Evolutionary conservation across 2,329 filamentous ascomycete genomes (phyloP).

Genomic region (Exserohilum rostratum): DNA sequence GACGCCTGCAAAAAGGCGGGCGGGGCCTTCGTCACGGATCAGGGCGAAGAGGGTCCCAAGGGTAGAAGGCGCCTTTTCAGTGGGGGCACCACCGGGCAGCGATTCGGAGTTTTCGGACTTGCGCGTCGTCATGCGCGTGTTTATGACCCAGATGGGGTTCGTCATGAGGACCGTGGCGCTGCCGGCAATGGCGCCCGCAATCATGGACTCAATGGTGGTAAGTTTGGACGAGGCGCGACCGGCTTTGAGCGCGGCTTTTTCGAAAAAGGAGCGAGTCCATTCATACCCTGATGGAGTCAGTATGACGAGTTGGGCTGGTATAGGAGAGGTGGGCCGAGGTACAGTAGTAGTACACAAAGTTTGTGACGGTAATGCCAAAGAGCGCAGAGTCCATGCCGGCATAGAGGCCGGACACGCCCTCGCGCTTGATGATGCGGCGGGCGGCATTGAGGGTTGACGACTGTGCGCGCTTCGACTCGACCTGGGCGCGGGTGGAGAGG

Average conservation of each 20-base stretch:
- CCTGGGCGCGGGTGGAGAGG: slow-evolving; percentile 94
- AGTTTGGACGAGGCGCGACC: slow-evolving; percentile 80
- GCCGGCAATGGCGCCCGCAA: slow-evolving; percentile 90
- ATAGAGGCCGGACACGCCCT: slow-evolving; percentile 88
- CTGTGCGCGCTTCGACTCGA: slow-evolving; percentile 92
- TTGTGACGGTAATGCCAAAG: slow-evolving; percentile 97
- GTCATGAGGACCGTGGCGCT: slow-evolving; percentile 94
- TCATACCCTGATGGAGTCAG: slow-evolving; percentile 73
- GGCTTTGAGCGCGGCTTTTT: slow-evolving; percentile 72
- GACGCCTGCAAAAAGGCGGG: slow-evolving; percentile 88
- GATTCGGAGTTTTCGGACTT: slow-evolving; percentile 61
- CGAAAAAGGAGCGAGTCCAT: slow-evolving; percentile 89
- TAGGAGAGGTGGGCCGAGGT: slow-evolving; percentile 12
- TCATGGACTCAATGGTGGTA: slow-evolving; percentile 91
- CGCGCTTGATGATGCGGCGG: slow-evolving; percentile 84
- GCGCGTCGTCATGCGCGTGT: slow-evolving; percentile 95
- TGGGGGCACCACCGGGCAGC: slow-evolving; percentile 53
- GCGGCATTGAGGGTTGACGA: slow-evolving; percentile 84
- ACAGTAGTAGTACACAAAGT: slow-evolving; percentile 99
- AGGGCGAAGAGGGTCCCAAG: slow-evolving; percentile 81
- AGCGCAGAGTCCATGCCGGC: slow-evolving; percentile 91
- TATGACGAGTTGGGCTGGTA: background rate
- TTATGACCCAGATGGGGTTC: slow-evolving; percentile 99
- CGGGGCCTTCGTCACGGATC: slow-evolving; percentile 80
- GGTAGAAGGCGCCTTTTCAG: slow-evolving; percentile 70